These are phyloP conservation scores for Thermoascus crustaceus DNA, from an alignment of 2,329 filamentous ascomycete genomes.

Conservation along the genomic window DNA sequence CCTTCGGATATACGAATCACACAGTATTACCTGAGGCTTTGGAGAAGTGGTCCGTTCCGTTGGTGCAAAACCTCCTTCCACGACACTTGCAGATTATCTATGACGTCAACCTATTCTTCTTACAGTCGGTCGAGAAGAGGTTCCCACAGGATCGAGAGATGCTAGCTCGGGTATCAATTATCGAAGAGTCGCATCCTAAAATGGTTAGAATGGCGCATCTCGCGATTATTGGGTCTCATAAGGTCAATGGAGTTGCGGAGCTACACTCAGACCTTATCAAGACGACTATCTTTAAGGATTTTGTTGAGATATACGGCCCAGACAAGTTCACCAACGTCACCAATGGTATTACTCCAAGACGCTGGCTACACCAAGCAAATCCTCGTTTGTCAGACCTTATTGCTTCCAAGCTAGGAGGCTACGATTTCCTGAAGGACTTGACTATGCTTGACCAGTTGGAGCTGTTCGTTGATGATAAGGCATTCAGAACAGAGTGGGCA, in stretches of 20 bases:
- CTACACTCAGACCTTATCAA: conserved; percentile 96
- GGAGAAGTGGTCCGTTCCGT: conserved; percentile 94
- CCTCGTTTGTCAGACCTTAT: conserved; percentile 87
- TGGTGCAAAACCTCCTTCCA: conserved; percentile 86
- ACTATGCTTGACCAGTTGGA: conserved; percentile 82
- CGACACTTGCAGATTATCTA: conserved; percentile 96
- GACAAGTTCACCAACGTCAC: conserved; percentile 99
- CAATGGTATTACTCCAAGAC: conserved; percentile 90
- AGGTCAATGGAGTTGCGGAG: conserved; percentile 97
- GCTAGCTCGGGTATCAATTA: conserved; percentile 82
- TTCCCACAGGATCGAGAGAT: conserved; percentile 88
- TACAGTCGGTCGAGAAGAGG: conserved; percentile 79
- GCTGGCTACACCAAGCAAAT: conserved; percentile 97
- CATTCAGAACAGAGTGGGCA: conserved; percentile 88
- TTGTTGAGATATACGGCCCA: conserved; percentile 85
- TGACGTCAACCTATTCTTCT: conserved; percentile 92
- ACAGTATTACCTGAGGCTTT: conserved; percentile 93
- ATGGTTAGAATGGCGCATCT: conserved; percentile 97
- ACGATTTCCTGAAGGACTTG: conserved; percentile 83
- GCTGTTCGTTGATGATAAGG: conserved; percentile 71
- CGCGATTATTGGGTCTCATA: conserved; percentile 94
- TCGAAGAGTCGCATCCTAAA: conserved; percentile 93
- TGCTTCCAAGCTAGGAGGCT: conserved; percentile 73
- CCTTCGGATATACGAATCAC: conserved; percentile 97
- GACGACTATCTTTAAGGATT: conserved; percentile 99